These are phyloP conservation scores for Pneumocystis jirovecii DNA, from an alignment of 1,139 yeast genomes.

Conservation along the genomic window DNA sequence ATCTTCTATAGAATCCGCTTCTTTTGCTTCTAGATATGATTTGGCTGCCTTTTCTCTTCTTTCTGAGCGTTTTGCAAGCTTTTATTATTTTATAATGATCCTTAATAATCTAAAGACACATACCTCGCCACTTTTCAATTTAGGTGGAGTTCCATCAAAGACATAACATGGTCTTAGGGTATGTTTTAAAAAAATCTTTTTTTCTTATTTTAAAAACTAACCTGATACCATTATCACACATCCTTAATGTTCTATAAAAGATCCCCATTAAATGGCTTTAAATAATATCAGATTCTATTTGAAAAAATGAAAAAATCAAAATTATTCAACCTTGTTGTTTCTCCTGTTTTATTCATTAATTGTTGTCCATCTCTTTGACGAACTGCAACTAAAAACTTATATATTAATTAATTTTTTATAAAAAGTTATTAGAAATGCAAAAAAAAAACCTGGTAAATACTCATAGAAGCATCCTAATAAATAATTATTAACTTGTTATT, in stretches of 20 bases:
- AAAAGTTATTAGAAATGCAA: slow-evolving; percentile 8
- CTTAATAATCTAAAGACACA: neutral
- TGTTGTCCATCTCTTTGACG: slow-evolving; percentile 96
- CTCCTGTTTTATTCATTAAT: slow-evolving; percentile 73
- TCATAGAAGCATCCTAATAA: slow-evolving; percentile 27
- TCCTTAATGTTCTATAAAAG: slow-evolving; percentile 77
- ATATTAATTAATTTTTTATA: slow-evolving; percentile 70
- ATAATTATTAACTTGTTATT: neutral
- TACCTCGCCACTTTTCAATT: slow-evolving; percentile 79
- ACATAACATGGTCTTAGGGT: slow-evolving; percentile 65
- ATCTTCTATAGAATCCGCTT: slow-evolving; percentile 67
- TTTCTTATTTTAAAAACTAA: neutral
- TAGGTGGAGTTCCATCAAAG: slow-evolving; percentile 92
- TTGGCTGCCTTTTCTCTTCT: slow-evolving; percentile 70
- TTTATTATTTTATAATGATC: neutral
- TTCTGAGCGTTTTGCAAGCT: slow-evolving; percentile 53
- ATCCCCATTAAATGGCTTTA: slow-evolving; percentile 71
- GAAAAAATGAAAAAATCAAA: neutral
- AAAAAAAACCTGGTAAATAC: slow-evolving; percentile 11
- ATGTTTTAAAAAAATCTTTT: neutral
- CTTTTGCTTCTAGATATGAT: slow-evolving; percentile 59
- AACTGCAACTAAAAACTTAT: slow-evolving; percentile 88
- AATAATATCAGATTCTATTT: neutral
- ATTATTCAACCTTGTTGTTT: slow-evolving; percentile 50
- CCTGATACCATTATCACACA: slow-evolving; percentile 75